Percentiles rank a stretch among this genome's conserved stretches.
These are phyloP conservation scores for Syzygium malaccense DNA, from an alignment of 441 rosid genomes.

Conservation along the genomic window DNA sequence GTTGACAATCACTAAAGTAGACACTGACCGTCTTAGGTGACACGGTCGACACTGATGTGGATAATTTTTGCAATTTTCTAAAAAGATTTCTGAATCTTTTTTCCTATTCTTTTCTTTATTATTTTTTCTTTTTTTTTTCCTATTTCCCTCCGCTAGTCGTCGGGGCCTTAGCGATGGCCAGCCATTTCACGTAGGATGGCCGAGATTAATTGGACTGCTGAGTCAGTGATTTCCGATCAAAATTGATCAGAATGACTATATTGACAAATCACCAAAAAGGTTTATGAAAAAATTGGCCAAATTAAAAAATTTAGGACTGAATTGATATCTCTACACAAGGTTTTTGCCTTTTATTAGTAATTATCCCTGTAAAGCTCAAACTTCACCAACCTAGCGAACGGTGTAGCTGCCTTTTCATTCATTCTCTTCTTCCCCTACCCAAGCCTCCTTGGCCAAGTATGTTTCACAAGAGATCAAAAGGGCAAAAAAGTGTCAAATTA, in stretches of 20 bases:
- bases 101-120: background rate
- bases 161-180: background rate
- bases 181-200: accelerated
- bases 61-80: background rate
- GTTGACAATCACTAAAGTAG: accelerated
- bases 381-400: background rate
- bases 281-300: background rate
- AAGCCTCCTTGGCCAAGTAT: background rate
- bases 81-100: background rate
- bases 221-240: accelerated
- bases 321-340: background rate
- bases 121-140: background rate
- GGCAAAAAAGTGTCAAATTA: background rate
- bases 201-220: accelerated
- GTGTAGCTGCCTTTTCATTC: background rate
- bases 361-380: background rate
- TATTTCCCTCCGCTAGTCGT: accelerated
- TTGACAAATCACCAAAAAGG: background rate
- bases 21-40: accelerated
- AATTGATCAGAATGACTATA: accelerated
- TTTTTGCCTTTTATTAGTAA: background rate
- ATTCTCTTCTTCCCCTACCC: background rate
- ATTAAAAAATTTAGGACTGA: background rate
- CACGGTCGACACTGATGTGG: accelerated
- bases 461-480: background rate